Conservation (phyloP, 129 eudicot genomes). For the Centrapalus pauciflorus region DNA sequence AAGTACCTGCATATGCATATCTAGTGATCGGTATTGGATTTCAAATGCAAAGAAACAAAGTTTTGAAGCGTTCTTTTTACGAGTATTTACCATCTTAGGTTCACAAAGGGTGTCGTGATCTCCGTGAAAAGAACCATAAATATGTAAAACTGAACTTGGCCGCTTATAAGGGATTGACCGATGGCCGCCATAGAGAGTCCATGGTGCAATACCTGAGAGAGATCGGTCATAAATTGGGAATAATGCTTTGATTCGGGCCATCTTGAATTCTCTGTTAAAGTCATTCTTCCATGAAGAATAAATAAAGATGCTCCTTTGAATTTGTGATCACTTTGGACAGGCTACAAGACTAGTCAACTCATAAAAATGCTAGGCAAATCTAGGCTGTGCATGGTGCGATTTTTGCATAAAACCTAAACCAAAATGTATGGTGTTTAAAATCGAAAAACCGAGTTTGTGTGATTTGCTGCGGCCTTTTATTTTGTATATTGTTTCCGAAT, state of each 20-base stretch:
- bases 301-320: too few relatives aligned
- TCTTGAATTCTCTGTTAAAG: too few relatives aligned
- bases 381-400: too few relatives aligned
- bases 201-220: conserved; percentile 61
- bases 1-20: conserved; percentile 51
- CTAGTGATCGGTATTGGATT: background rate
- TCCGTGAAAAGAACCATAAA: conserved; percentile 79
- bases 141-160: conserved; percentile 72
- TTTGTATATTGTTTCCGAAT: too few relatives aligned
- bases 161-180: conserved; percentile 57
- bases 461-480: too few relatives aligned
- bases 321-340: too few relatives aligned
- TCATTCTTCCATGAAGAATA: too few relatives aligned
- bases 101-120: conserved; percentile 78
- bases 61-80: background rate
- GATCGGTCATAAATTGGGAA: background rate
- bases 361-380: too few relatives aligned
- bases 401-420: too few relatives aligned
- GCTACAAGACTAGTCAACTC: too few relatives aligned
- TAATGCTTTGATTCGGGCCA: background rate
- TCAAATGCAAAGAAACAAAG: background rate
- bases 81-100: conserved; percentile 66
- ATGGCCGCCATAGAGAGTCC: conserved; percentile 72
- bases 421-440: too few relatives aligned
- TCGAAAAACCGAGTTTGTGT: too few relatives aligned